Percentiles rank a stretch among this genome's conserved stretches.
phyloP scores from a whole-genome alignment of 345 rosid genomes.

The Salix dunnii region DNA sequence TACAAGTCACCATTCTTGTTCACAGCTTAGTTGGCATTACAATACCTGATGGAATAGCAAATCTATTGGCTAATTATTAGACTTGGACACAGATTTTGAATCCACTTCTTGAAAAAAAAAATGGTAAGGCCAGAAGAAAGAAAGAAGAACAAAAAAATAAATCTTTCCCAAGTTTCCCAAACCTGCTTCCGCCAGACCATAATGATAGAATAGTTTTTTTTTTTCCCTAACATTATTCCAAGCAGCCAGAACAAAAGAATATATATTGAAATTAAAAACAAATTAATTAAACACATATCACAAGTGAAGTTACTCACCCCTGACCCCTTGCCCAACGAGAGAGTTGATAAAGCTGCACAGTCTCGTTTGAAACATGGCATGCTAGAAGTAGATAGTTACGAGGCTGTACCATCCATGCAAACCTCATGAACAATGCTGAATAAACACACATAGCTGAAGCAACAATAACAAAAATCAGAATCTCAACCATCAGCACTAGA shows the following conservation, averaged over 20 bases:
- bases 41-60: background rate
- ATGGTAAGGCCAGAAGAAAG: background rate
- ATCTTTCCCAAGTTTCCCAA: background rate
- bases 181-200: background rate
- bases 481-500: background rate
- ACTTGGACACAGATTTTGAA: background rate
- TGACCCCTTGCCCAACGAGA: constrained; percentile 70
- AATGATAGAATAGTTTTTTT: background rate
- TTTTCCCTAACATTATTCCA: background rate
- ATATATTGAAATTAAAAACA: background rate
- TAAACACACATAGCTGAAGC: constrained; percentile 70
- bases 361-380: constrained; percentile 94
- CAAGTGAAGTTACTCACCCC: constrained; percentile 18
- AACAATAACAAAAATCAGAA: background rate
- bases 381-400: constrained; percentile 80
- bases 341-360: constrained; percentile 87
- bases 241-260: background rate
- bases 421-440: constrained; percentile 80
- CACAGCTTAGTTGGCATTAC: no score
- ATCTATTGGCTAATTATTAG: background rate
- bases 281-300: background rate
- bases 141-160: background rate
- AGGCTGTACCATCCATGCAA: constrained; percentile 90
- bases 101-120: background rate
- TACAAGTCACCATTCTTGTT: no score